phyloP scores from a whole-genome alignment of 1,284 basidiomycete species.

The Boletus semigastroideus region DNA sequence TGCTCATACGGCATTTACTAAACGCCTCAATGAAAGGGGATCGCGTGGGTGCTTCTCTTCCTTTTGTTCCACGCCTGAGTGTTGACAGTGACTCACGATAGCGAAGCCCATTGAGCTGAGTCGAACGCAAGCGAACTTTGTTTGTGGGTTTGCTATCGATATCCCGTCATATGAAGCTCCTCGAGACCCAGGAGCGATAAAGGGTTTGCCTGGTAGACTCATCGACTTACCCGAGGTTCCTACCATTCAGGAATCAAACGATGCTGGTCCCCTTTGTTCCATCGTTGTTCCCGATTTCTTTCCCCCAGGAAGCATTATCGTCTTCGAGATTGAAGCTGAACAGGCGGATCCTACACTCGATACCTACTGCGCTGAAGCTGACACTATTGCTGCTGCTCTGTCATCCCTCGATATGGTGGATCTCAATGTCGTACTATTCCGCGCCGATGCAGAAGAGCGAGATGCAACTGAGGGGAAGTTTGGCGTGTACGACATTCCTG shows the following conservation, averaged over 20 bases:
- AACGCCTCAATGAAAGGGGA: constrained; percentile 78
- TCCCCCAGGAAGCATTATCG: constrained; percentile 88
- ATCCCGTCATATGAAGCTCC: constrained; percentile 62
- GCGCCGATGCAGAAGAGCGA: constrained; percentile 86
- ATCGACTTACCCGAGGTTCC: constrained; percentile 58
- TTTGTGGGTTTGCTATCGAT: constrained; percentile 75
- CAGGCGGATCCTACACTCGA: constrained; percentile 69
- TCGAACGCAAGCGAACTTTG: constrained; percentile 75
- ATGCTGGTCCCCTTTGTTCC: constrained; percentile 72
- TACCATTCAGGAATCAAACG: constrained; percentile 57
- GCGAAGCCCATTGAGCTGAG: constrained; percentile 83
- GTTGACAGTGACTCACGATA: constrained; percentile 31
- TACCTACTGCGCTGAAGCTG: constrained; percentile 62
- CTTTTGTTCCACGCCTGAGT: neutral
- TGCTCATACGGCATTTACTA: constrained; percentile 85
- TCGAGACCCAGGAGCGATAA: constrained; percentile 58
- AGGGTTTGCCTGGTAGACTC: constrained; percentile 74
- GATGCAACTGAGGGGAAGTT: constrained; percentile 76
- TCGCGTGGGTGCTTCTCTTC: constrained; percentile 48
- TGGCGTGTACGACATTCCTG: constrained; percentile 80
- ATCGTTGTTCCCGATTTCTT: constrained; percentile 83
- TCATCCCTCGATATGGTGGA: constrained; percentile 79
- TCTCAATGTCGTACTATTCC: constrained; percentile 81
- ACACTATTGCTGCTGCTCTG: constrained; percentile 73
- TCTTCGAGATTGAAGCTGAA: constrained; percentile 84